Conservation (phyloP, 176 grass and related monocot genomes). For the Aegilops sharonensis region DNA sequence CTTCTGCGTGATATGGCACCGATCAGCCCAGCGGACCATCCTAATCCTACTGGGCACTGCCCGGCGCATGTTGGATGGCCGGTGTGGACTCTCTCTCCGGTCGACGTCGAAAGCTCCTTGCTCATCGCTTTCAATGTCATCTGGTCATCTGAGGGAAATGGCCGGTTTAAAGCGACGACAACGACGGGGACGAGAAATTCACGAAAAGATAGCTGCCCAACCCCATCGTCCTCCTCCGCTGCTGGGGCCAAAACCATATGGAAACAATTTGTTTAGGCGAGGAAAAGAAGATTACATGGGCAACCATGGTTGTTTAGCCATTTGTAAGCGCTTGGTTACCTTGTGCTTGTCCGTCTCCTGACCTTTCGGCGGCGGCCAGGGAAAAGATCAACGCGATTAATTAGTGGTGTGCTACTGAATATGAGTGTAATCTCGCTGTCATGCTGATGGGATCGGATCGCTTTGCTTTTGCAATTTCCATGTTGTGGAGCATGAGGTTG, state of each 20-base stretch:
- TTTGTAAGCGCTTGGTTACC: neutral
- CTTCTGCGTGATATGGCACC: constrained; percentile 18
- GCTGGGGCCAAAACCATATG: neutral
- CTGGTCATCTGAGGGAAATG: neutral
- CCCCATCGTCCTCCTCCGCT: neutral
- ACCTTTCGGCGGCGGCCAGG: neutral
- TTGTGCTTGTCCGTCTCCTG: neutral
- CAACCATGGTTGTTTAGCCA: fast-evolving
- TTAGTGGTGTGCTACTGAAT: no score
- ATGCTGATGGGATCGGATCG: neutral
- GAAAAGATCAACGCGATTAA: neutral
- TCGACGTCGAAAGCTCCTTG: neutral
- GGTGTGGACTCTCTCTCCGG: constrained; percentile 12
- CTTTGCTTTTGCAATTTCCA: neutral
- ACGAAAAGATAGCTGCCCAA: constrained; percentile 17
- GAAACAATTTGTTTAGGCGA: neutral
- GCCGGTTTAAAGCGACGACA: constrained; percentile 14
- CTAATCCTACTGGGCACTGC: constrained; percentile 5
- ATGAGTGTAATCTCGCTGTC: constrained; percentile 32
- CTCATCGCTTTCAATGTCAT: constrained; percentile 2
- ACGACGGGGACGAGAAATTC: neutral
- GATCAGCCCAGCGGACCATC: constrained; percentile 1
- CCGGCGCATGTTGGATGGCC: constrained; percentile 16
- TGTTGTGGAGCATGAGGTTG: neutral
- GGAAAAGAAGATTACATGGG: neutral